Evolutionary conservation across 2,329 filamentous ascomycete genomes (phyloP), one percentile per base, ranked within the genome.

Genomic region (Botrytis squamosa): DNA sequence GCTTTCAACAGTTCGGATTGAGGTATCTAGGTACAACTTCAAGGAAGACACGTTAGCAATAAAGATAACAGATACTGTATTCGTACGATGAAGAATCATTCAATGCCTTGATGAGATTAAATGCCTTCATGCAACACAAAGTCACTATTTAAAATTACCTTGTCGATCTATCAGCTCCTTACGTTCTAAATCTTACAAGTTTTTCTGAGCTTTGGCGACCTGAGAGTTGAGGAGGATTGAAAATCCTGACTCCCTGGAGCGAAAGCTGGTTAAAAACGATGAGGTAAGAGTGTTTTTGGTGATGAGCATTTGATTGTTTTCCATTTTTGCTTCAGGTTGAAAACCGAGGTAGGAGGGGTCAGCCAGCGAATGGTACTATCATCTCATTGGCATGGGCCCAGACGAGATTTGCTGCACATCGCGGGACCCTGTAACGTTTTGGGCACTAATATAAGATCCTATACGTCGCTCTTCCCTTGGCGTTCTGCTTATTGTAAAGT

Each of bases 141-240:
- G n/a, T 1, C n/a, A 57, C 14, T 55, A 0, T 29, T 57, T 7
- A 29, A 57, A 14, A 9, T 9, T 29, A 57, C n/a, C 52, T 0
- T 8, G 52, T 29, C 5, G 25, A 5, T n/a, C 12, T 6, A 29
- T 14, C n/a, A 29, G n/a, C 57, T 36, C 8, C 16, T 29, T 60
- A 4, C 4, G 10, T n/a, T 36, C 5, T 1, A 12, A 7, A 60
- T 36, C 1, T n/a, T 3, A 12, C 4, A 52, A 14, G 25, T n/a
- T 14, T 14, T n/a, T n/a, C 25, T n/a, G 38, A 22, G 5, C n/a
- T 8, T 44, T 4, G 9, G 14, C 4, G 12, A 64, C n/a, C 5
- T 44, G 1, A 22, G 2, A n/a, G 1, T 20, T 44, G 9, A 16
- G 12, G 12, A 7, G 5, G 4, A n/a, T 1, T 7, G 12, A 0